These are phyloP conservation scores for Verticillium alfalfae DNA, from an alignment of 2,329 filamentous ascomycete species.

Conservation along the genomic window DNA sequence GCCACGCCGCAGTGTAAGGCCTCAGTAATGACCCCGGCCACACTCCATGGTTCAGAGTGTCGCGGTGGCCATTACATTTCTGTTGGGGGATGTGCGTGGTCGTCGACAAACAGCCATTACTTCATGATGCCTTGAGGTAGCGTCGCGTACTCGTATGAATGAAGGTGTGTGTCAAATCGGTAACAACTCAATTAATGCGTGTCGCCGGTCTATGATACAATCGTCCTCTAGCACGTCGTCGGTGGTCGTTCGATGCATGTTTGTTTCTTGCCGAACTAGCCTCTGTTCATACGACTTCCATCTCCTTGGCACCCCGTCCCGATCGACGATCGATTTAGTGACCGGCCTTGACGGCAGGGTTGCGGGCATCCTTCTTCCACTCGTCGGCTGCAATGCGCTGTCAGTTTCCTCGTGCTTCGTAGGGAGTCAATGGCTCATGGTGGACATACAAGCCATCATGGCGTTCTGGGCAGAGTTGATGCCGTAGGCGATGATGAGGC, in stretches of 20 bases:
- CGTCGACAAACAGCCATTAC: too few relatives aligned
- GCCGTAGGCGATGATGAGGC: conserved; percentile 82
- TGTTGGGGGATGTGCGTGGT: too few relatives aligned
- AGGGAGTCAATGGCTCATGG: conserved; percentile 3
- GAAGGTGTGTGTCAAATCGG: background rate
- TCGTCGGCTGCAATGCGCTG: conserved; percentile 63
- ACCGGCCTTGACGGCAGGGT: conserved; percentile 55
- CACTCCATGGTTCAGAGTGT: too few relatives aligned
- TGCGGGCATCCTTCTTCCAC: conserved; percentile 96
- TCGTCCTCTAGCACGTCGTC: conserved; percentile 4
- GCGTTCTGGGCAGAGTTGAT: conserved; percentile 77
- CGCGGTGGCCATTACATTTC: too few relatives aligned
- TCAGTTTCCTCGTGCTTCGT: conserved; percentile 14
- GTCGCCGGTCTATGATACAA: conserved; percentile 14
- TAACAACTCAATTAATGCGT: conserved; percentile 7
- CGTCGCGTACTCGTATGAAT: too few relatives aligned
- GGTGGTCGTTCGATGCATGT: conserved; percentile 4
- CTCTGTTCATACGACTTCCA: background rate
- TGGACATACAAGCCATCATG: conserved; percentile 66
- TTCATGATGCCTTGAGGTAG: too few relatives aligned
- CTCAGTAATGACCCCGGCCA: too few relatives aligned
- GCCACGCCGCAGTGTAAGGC: too few relatives aligned
- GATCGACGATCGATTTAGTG: conserved; percentile 31
- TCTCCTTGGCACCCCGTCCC: conserved; percentile 1
- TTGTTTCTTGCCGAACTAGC: background rate